Evolutionary conservation across 805 yeast species (phyloP).

Genomic region (Sugiyamaella mastotermitis): DNA sequence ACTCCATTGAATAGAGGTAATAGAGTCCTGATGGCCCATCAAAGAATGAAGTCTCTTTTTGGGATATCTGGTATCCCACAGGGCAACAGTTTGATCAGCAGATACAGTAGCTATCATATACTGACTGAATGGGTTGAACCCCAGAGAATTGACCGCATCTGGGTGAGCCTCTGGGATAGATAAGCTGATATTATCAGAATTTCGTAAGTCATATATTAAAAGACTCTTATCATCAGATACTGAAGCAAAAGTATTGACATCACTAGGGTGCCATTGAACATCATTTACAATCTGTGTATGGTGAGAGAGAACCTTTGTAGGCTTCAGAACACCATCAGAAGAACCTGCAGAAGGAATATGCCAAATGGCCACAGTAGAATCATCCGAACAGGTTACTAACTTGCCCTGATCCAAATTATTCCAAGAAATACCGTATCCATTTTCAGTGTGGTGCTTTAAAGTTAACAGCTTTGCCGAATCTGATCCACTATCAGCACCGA

Average conservation of each 20-base stretch:
- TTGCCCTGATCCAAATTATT: constrained; percentile 34
- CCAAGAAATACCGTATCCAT: constrained; percentile 75
- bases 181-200: constrained; percentile 17
- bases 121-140: constrained; percentile 51
- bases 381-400: constrained; percentile 62
- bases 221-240: constrained; percentile 63
- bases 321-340: constrained; percentile 12
- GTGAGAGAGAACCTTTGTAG: constrained; percentile 6
- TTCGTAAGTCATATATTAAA: constrained; percentile 56
- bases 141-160: constrained; percentile 62
- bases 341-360: constrained; percentile 37
- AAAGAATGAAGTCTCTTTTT: constrained; percentile 54
- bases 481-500: constrained; percentile 10
- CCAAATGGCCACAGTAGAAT: constrained; percentile 67
- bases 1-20: constrained; percentile 52
- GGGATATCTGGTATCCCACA: constrained; percentile 71
- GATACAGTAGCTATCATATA: constrained; percentile 70
- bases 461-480: constrained; percentile 11
- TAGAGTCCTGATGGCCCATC: constrained; percentile 57
- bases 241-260: constrained; percentile 52
- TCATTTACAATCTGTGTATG: constrained; percentile 45
- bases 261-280: constrained; percentile 48
- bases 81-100: constrained; percentile 62
- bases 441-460: constrained; percentile 43
- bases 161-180: constrained; percentile 38